These are phyloP conservation scores for Rhizopus sp. DNA, from an alignment of 371 early-diverging fungal genomes.

Conservation along the genomic window DNA sequence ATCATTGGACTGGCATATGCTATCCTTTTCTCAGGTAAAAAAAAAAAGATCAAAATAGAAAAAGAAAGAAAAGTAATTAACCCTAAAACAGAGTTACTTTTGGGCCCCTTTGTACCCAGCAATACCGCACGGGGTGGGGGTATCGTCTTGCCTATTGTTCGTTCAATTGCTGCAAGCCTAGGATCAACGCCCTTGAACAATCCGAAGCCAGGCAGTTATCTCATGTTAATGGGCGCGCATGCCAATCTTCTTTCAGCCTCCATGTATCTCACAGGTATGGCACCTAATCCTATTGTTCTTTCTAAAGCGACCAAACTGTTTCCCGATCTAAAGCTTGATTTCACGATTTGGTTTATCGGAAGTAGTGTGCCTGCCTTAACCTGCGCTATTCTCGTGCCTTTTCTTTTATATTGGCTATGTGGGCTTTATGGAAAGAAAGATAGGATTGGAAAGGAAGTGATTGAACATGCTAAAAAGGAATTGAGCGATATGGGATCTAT, in stretches of 20 bases:
- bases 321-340: constrained; percentile 56
- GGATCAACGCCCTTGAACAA: constrained; percentile 41
- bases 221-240: constrained; percentile 57
- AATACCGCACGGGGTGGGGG: constrained; percentile 80
- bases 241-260: constrained; percentile 70
- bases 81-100: constrained; percentile 45
- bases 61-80: neutral
- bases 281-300: constrained; percentile 68
- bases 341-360: constrained; percentile 61
- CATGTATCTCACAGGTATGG: constrained; percentile 72
- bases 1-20: constrained; percentile 65
- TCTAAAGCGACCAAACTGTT: constrained; percentile 53
- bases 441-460: constrained; percentile 26
- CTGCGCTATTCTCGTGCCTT: constrained; percentile 45
- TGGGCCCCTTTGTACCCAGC: constrained; percentile 74
- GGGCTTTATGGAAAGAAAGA: constrained; percentile 25
- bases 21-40: constrained; percentile 51
- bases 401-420: constrained; percentile 35
- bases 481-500: constrained; percentile 38
- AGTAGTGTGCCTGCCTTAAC: constrained; percentile 57
- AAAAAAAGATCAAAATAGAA: neutral
- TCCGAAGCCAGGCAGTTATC: constrained; percentile 47
- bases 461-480: constrained; percentile 36
- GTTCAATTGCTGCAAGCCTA: constrained; percentile 59
- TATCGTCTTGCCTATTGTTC: constrained; percentile 68